Conservation (phyloP, 805 yeast genomes). For the Metschnikowia koreensis region DNA sequence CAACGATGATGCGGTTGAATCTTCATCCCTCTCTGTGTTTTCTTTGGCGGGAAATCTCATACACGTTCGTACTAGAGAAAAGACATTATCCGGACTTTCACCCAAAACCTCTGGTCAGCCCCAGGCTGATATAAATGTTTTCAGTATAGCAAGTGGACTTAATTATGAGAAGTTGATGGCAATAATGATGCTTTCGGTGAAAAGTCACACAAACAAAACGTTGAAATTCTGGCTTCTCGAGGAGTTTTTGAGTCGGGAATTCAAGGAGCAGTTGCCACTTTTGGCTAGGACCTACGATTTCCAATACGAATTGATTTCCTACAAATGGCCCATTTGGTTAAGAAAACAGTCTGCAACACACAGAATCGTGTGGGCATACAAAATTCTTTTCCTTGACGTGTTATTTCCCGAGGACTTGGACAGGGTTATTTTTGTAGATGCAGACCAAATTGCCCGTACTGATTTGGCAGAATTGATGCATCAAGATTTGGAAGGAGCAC, state of each 20-base stretch:
- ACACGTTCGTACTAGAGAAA: constrained; percentile 6
- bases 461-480: constrained; percentile 69
- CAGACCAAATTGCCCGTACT: constrained; percentile 77
- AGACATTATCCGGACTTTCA: constrained; percentile 7
- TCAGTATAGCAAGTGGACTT: constrained; percentile 81
- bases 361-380: constrained; percentile 84
- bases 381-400: constrained; percentile 81
- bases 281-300: constrained; percentile 60
- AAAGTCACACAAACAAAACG: constrained; percentile 52
- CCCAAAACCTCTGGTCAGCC: constrained; percentile 8
- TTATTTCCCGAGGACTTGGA: constrained; percentile 76
- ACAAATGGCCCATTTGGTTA: constrained; percentile 92
- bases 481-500: constrained; percentile 71
- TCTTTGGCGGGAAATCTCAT: constrained; percentile 27
- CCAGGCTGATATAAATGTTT: constrained; percentile 61
- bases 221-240: constrained; percentile 87
- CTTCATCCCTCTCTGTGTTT: constrained; percentile 33
- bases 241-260: constrained; percentile 70
- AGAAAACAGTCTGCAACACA: constrained; percentile 74
- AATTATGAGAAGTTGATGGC: constrained; percentile 69
- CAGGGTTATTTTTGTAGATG: constrained; percentile 81
- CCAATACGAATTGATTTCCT: constrained; percentile 73
- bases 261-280: constrained; percentile 57
- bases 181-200: constrained; percentile 80
- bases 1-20: constrained; percentile 23